Evolutionary conservation across 176 grass and related monocot genomes (phyloP).

Genomic region (Dactylis glomerata): DNA sequence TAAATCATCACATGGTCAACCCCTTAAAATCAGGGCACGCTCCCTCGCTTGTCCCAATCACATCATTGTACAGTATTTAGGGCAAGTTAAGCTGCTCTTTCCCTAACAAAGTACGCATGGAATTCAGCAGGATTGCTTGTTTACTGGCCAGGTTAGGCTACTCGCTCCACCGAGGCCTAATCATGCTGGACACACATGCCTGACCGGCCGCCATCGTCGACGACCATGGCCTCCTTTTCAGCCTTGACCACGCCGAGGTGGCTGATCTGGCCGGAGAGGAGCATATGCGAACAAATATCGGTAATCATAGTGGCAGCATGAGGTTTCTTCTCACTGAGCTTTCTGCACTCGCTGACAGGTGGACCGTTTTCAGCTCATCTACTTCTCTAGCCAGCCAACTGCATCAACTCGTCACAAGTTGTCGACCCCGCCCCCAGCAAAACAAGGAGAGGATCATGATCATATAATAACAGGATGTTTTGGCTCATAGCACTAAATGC

Average conservation of each 20-base stretch:
- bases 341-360: too few relatives aligned
- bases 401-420: too few relatives aligned
- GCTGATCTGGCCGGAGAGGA: not conserved
- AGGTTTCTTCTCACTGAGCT: too few relatives aligned
- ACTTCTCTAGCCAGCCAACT: too few relatives aligned
- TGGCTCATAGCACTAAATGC: too few relatives aligned
- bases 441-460: too few relatives aligned
- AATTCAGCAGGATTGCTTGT: not conserved
- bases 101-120: not conserved
- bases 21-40: constrained; percentile 8
- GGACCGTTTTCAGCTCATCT: too few relatives aligned
- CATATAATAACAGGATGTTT: too few relatives aligned
- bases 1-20: not conserved
- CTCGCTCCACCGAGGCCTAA: constrained; percentile 2
- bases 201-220: not conserved
- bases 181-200: not conserved
- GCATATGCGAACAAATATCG: not conserved
- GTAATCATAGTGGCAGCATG: not conserved
- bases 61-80: not conserved
- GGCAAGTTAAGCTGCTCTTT: not conserved
- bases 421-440: too few relatives aligned
- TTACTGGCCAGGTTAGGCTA: not conserved
- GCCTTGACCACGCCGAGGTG: not conserved
- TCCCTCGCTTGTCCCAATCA: not conserved
- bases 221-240: not conserved